Evolutionary conservation across 208 protist genomes (phyloP).

Genomic region (Polymyxa betae): DNA sequence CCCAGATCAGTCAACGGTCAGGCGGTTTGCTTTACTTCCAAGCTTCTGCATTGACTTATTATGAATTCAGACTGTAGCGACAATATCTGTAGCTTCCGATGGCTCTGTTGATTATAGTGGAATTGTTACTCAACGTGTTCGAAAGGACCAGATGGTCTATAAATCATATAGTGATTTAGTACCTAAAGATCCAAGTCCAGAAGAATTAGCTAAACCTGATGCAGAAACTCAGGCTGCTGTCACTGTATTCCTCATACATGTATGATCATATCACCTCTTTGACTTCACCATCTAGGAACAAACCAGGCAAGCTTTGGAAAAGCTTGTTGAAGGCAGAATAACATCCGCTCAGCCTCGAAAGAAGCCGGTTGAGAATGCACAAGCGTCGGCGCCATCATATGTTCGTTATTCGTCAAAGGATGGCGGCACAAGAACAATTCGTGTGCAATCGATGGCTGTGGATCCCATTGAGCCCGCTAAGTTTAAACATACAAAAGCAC

Average conservation of each 20-base stretch:
- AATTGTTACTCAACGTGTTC: conserved; percentile 34
- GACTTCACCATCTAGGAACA: background rate
- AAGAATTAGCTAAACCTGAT: conserved; percentile 7
- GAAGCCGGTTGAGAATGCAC: conserved; percentile 20
- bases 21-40: background rate
- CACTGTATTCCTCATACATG: conserved; percentile 10
- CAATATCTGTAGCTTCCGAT: conserved; percentile 37
- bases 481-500: conserved; percentile 81
- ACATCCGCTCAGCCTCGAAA: background rate
- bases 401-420: conserved; percentile 20
- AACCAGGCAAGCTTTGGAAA: conserved; percentile 18
- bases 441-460: conserved; percentile 3
- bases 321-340: conserved; percentile 10
- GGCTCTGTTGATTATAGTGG: conserved; percentile 65
- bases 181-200: background rate
- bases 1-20: conserved; percentile 8
- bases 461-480: conserved; percentile 79
- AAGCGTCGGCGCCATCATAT: background rate
- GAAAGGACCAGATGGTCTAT: conserved; percentile 53
- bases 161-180: background rate
- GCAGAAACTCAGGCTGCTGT: background rate
- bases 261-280: background rate
- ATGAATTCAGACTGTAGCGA: conserved; percentile 13
- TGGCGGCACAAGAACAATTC: background rate
- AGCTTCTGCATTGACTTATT: background rate